These are phyloP conservation scores for Lasiodiplodia hormozganensis DNA, from an alignment of 2,329 filamentous ascomycete genomes.

Conservation along the genomic window DNA sequence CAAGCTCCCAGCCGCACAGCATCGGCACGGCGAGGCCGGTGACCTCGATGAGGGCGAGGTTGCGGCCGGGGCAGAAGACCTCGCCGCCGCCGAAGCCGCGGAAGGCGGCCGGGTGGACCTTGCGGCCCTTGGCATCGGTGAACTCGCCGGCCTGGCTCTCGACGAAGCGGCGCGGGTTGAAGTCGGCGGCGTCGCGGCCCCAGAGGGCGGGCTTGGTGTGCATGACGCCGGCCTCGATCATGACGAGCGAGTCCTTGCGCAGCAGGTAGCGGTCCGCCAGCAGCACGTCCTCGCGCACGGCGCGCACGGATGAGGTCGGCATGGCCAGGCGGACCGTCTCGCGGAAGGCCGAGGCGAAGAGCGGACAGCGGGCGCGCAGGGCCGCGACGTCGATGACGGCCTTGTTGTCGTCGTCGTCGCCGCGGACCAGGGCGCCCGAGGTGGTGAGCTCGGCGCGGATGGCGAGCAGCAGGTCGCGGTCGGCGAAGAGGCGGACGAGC, in stretches of 20 bases:
- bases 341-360: slow-evolving; percentile 54
- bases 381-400: slow-evolving; percentile 46
- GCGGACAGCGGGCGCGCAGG: slow-evolving; percentile 50
- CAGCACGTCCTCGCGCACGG: slow-evolving; percentile 52
- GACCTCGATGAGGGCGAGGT: background rate
- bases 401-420: background rate
- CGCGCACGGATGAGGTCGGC: slow-evolving; percentile 48
- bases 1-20: background rate
- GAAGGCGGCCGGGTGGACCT: slow-evolving; percentile 4
- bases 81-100: slow-evolving; percentile 20
- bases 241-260: slow-evolving; percentile 51
- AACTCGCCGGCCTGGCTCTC: background rate
- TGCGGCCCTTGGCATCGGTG: slow-evolving; percentile 33
- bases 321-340: slow-evolving; percentile 55
- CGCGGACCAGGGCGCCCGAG: slow-evolving; percentile 42
- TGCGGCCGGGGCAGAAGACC: slow-evolving; percentile 11
- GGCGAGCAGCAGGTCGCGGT: slow-evolving; percentile 46
- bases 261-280: slow-evolving; percentile 59
- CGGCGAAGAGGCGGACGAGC: slow-evolving; percentile 52
- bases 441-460: slow-evolving; percentile 50
- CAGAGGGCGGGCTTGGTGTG: slow-evolving; percentile 52
- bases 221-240: slow-evolving; percentile 54
- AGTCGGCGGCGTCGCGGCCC: slow-evolving; percentile 51
- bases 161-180: slow-evolving; percentile 44
- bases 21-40: background rate